phyloP scores from a whole-genome alignment of 1,284 basidiomycete species.

The Tilletiopsis washingtonensis region DNA sequence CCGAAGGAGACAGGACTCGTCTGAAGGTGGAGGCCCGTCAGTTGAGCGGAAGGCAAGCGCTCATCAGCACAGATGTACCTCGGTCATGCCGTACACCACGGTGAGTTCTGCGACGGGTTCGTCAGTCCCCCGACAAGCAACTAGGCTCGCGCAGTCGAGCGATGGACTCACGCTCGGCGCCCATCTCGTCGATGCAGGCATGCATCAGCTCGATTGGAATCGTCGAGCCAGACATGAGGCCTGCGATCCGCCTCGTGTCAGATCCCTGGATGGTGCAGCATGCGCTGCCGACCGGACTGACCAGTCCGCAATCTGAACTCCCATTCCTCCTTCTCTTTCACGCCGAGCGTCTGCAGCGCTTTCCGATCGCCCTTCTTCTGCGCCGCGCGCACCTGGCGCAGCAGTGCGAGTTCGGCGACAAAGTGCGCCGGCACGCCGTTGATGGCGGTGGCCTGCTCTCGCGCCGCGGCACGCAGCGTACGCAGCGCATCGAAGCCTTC shows the following conservation, averaged over 20 bases:
- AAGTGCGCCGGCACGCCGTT: constrained; percentile 81
- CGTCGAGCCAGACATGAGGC: constrained; percentile 69
- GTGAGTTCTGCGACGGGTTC: neutral
- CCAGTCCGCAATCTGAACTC: too few species aligned
- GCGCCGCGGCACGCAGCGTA: constrained; percentile 60
- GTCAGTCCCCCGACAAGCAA: neutral
- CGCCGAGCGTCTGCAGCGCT: constrained; percentile 11
- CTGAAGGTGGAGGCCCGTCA: neutral
- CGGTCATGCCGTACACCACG: constrained; percentile 3
- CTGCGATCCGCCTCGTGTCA: too few species aligned
- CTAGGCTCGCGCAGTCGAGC: neutral
- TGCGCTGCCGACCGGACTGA: too few species aligned
- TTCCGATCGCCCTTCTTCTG: constrained; percentile 5
- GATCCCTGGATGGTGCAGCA: too few species aligned
- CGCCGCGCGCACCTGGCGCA: constrained; percentile 53
- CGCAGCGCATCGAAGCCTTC: constrained; percentile 58
- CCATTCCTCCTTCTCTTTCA: constrained; percentile 16
- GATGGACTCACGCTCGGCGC: constrained; percentile 17
- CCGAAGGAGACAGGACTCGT: constrained; percentile 6
- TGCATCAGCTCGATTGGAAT: constrained; percentile 65
- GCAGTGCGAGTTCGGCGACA: constrained; percentile 55
- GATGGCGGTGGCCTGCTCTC: constrained; percentile 65
- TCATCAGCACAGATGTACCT: neutral
- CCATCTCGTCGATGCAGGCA: constrained; percentile 54
- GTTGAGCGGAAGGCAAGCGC: neutral